Evolutionary conservation across 192 early-diverging fungal species (phyloP).

Genomic region (Coemansia sp.): DNA sequence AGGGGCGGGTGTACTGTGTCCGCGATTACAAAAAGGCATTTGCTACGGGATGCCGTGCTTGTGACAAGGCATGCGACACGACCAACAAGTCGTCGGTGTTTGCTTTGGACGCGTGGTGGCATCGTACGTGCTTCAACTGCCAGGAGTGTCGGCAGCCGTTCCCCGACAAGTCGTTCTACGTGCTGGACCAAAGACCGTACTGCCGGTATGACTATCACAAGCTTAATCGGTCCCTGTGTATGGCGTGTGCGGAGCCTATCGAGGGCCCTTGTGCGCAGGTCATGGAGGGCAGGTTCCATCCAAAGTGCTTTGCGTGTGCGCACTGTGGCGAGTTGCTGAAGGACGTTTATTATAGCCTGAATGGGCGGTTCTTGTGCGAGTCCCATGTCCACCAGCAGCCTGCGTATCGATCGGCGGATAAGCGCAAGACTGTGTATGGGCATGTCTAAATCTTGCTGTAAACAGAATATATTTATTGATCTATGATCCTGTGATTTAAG

Average conservation of each 20-base stretch:
- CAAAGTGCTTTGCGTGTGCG: constrained; percentile 78
- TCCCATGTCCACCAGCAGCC: constrained; percentile 44
- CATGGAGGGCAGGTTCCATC: constrained; percentile 84
- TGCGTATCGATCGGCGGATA: constrained; percentile 28
- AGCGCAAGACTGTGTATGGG: constrained; percentile 48
- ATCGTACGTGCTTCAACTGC: constrained; percentile 65
- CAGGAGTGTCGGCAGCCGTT: constrained; percentile 70
- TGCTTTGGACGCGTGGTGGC: constrained; percentile 68
- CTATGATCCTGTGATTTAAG: not conserved
- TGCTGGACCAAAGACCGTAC: constrained; percentile 81
- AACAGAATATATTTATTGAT: not conserved
- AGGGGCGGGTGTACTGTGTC: constrained; percentile 47
- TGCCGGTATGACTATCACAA: constrained; percentile 87
- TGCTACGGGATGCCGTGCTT: constrained; percentile 25
- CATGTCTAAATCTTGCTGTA: constrained; percentile 18
- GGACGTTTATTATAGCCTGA: constrained; percentile 55
- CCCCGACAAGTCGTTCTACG: constrained; percentile 75
- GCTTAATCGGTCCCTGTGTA: constrained; percentile 83
- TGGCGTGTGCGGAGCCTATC: constrained; percentile 75
- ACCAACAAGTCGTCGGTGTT: constrained; percentile 48
- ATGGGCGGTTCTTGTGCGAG: constrained; percentile 52
- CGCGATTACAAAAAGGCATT: constrained; percentile 27
- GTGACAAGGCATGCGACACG: constrained; percentile 36
- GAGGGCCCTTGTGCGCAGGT: constrained; percentile 91
- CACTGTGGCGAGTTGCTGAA: constrained; percentile 46